phyloP scores from a whole-genome alignment of 1,284 basidiomycete genomes.

The Ustilago crameri region DNA sequence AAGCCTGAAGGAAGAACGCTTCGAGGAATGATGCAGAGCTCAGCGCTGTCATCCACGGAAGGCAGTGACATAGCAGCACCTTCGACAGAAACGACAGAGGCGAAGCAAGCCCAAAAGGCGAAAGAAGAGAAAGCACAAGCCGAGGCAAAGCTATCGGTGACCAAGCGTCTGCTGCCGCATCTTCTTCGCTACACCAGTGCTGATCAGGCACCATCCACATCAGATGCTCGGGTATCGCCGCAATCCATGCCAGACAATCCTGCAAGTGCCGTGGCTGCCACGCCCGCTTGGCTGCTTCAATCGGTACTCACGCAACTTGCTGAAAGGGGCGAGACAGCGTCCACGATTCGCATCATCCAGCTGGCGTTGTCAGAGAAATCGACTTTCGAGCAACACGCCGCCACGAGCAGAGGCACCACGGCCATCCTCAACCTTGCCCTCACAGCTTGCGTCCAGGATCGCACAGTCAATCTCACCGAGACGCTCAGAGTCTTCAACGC shows the following conservation, averaged over 20 bases:
- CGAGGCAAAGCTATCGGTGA: slow-evolving; percentile 26
- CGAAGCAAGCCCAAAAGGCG: background rate
- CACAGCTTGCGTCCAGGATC: slow-evolving; percentile 15
- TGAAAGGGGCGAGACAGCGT: slow-evolving; percentile 15
- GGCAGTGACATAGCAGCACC: background rate
- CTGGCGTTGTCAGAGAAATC: slow-evolving; percentile 22
- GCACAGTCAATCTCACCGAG: slow-evolving; percentile 10
- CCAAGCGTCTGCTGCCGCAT: slow-evolving; percentile 26
- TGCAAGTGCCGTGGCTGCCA: background rate
- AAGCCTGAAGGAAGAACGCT: background rate
- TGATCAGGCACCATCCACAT: background rate
- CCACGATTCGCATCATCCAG: slow-evolving; percentile 20
- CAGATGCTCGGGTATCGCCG: no score
- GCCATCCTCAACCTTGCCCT: slow-evolving; percentile 26
- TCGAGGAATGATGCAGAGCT: background rate
- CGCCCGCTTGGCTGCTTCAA: slow-evolving; percentile 39
- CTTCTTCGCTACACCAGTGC: slow-evolving; percentile 20
- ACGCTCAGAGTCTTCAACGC: slow-evolving; percentile 29
- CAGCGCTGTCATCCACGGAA: background rate
- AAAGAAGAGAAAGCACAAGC: slow-evolving; percentile 12
- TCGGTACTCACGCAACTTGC: slow-evolving; percentile 33
- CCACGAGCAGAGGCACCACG: background rate
- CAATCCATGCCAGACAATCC: no score
- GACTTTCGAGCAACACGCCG: background rate
- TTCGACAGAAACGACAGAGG: background rate